Base-by-base conservation (phyloP, 2,329 filamentous ascomycete species). In the Amesomyces nigricolor region DNA sequence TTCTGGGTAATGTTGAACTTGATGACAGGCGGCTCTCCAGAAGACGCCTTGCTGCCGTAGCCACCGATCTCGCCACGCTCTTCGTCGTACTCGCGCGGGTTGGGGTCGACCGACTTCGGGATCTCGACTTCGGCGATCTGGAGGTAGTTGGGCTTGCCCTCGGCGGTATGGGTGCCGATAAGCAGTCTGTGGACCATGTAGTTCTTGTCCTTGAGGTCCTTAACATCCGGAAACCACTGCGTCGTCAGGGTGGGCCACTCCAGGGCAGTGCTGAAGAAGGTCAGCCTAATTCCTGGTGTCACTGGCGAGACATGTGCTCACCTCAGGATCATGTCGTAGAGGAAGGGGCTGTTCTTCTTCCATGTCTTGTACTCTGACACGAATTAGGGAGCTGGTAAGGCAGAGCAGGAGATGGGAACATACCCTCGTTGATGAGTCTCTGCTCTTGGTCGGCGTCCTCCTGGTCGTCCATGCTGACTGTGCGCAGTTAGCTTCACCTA, bases 271-370 rank as follows among this genome's bases (percentile, higher is more conserved):
- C 91, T 86, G 47, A 35, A 51, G 30, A 14, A 10, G 1, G 51
- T 48, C 43, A 60, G 56, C 22, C 37, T 35, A 14, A n/a, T 1
- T 4, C 2, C n/a, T 53, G n/a, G 42, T 11, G 47, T 58, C 35
- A 39, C 16, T 53, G 19, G 16, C 13, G 14, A 53, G 62, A 62
- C 72, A 2, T 7, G 26, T 22, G 22, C 59, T 22, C 22, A 85
- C 85, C 85, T 91, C 61, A 97, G 80, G 62, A 99, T 94, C 84
- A 96, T 89, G 71, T 99, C 94, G 72, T 99, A 99, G 65, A 99
- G 87, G 69, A 97, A 97, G 3, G 94, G 91, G 62, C 89, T 90
- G 74, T 99, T 99, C 79, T 99, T 99, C 80, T 99, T 99, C 94
- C 94, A 99, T 63, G 92, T 96, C 73, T 99, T 99, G 82, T 99